Conservation (phyloP, 1,284 basidiomycete species). For the Rhodotorula sp. region DNA sequence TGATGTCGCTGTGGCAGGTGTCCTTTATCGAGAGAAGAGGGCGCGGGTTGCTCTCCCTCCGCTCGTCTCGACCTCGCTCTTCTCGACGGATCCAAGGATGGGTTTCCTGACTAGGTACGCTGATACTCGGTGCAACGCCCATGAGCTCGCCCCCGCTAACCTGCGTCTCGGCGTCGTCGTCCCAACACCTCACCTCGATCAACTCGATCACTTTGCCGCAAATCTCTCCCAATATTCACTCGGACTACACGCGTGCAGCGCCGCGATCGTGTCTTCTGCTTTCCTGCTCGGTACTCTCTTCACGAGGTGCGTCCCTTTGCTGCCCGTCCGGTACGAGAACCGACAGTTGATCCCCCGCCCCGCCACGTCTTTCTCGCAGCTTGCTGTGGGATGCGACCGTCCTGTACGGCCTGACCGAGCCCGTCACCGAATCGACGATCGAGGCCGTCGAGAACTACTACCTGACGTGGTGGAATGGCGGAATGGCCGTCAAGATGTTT, state of each 20-base stretch:
- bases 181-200: too few species aligned
- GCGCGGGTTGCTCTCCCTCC: not conserved
- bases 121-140: not conserved
- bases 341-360: too few species aligned
- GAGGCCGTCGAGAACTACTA: conserved; percentile 39
- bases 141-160: too few species aligned
- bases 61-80: not conserved
- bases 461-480: conserved; percentile 41
- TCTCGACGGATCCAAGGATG: not conserved
- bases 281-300: conserved; percentile 39
- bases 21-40: not conserved
- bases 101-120: not conserved
- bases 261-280: conserved; percentile 23
- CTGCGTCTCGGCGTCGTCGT: not conserved
- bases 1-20: not conserved
- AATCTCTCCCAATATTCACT: too few species aligned
- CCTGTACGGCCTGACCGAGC: conserved; percentile 29
- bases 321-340: too few species aligned
- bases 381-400: conserved; percentile 34
- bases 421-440: conserved; percentile 5
- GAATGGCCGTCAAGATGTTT: conserved; percentile 39
- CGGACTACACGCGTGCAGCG: conserved; percentile 3
- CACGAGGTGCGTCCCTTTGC: conserved; percentile 17
- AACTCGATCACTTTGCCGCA: not conserved
- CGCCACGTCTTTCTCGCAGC: not conserved